Base-by-base conservation (phyloP, 352 stramenopile species). In the Thalassiosira ordinaria region DNA sequence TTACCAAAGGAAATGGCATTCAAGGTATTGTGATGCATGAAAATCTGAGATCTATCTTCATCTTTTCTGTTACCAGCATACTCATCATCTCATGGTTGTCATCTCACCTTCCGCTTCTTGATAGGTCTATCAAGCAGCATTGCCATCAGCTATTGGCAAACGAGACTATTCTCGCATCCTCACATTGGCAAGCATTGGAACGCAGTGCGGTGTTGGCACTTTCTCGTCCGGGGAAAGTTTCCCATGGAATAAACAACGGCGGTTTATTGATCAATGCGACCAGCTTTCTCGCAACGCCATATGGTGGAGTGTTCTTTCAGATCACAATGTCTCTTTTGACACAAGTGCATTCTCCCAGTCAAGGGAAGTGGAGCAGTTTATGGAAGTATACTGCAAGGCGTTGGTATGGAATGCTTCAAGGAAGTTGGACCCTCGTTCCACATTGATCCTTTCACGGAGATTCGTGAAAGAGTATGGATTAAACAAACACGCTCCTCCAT, bases 1-100 rank as follows among this genome's bases (percentile, higher is more conserved):
- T 61, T 94, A 16, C 82, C 78, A 26, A 88, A 89, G 56, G 91
- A 92, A 69, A 71, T 74, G 26, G 88, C 90, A 61, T 92, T 94
- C 70, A 87, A 91, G 53, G 70, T n/a, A n/a, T n/a, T 92, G 39
- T 61, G 69, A 44, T 49, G 26, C 62, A n/a, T n/a, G n/a, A n/a
- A n/a, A n/a, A n/a, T n/a, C n/a, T n/a, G n/a, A n/a, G n/a, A n/a
- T n/a, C n/a, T n/a, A n/a, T n/a, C n/a, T n/a, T n/a, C n/a, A n/a
- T n/a, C n/a, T n/a, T n/a, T n/a, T n/a, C n/a, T n/a, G n/a, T n/a
- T n/a, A n/a, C n/a, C n/a, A n/a, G n/a, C n/a, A n/a, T n/a, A n/a
- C n/a, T n/a, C n/a, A n/a, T n/a, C n/a, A n/a, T n/a, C n/a, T n/a
- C n/a, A n/a, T n/a, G n/a, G n/a, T n/a, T n/a, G n/a, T n/a, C n/a